Base-by-base conservation (phyloP, 192 early-diverging fungal species). In the Allomyces javanicus region DNA sequence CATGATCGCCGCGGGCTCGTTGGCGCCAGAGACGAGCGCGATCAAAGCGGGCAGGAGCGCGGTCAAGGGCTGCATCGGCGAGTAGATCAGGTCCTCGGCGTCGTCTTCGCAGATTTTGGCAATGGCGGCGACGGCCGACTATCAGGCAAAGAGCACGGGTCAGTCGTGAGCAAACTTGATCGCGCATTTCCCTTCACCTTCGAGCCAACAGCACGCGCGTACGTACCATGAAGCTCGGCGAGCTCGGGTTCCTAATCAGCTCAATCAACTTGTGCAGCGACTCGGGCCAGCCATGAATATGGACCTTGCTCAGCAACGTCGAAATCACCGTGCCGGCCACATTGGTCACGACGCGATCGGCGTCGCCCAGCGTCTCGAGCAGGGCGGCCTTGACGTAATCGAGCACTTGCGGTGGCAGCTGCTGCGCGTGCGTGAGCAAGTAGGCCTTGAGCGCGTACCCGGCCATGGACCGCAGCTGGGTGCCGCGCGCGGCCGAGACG, bases 51-150 rank as follows among this genome's bases (percentile, higher is more conserved):
- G 89, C 55, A 96, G 85, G 85, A 96, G 90, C 68, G 85, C 83
- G 65, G 87, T 85, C 25, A 93, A 81, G 10, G 86, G 85, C 45
- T 83, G 78, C 19, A 84, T 77, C 66, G 88, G 78, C 24, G 83
- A 80, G 62, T 82, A 75, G 63, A 93, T 87, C 33, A 99, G 81
- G 44, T 89, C 85, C 21, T 77, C 79, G 65, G 86, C 77, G 61
- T 84, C 90, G 71, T 97, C 96, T 73, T 99, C 95, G 76, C 96
- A 99, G 69, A 99, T 90, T 77, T 94, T 93, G 75, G 84, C 79
- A 69, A 99, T 72, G 12, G 91, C 89, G 65, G 87, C 83, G 72
- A 93, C 90, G 21, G 89, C 81, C 62, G 87, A 86, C 87, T 89
- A 44, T 12, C 44, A 61, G 45, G n/a, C n/a, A 17, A 19, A 63